A percentile compares a stretch with the other conserved stretches of the same genome.
phyloP scores from a whole-genome alignment of 305 asterid genomes.

The Petunia hybrid region DNA sequence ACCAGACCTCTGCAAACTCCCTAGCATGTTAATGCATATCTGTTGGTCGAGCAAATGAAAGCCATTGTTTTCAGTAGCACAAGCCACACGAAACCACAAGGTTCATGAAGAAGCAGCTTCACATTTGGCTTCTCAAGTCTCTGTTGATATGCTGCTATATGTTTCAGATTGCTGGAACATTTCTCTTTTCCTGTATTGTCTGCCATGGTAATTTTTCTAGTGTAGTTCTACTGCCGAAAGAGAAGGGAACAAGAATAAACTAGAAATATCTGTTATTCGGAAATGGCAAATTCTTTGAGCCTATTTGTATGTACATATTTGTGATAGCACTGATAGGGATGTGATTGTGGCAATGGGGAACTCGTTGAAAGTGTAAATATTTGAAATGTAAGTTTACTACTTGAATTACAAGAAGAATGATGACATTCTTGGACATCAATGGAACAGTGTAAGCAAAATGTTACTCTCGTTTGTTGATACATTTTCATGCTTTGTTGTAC shows the following conservation, averaged over 20 bases:
- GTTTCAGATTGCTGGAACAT: slow-evolving; percentile 34
- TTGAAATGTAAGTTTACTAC: background rate
- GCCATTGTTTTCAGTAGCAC: slow-evolving; percentile 9
- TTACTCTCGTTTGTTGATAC: background rate
- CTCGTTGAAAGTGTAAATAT: background rate
- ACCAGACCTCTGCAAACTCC: slow-evolving; percentile 51
- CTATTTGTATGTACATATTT: slow-evolving; percentile 16
- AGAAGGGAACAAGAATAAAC: background rate
- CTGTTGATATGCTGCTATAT: background rate
- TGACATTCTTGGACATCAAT: no score
- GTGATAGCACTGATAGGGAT: background rate
- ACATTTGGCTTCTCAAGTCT: background rate
- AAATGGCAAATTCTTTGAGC: background rate
- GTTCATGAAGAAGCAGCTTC: slow-evolving; percentile 25
- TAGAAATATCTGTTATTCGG: slow-evolving; percentile 11
- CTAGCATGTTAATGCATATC: slow-evolving; percentile 41
- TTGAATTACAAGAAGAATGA: background rate
- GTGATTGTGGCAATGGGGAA: background rate
- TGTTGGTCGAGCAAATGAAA: background rate
- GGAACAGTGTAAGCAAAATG: background rate
- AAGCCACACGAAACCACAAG: background rate
- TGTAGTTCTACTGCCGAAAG: background rate
- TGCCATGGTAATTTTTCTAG: background rate
- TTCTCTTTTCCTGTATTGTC: background rate
- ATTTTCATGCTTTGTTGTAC: no score